These are phyloP conservation scores for Salix dunnii DNA, from an alignment of 345 rosid species.

Conservation along the genomic window DNA sequence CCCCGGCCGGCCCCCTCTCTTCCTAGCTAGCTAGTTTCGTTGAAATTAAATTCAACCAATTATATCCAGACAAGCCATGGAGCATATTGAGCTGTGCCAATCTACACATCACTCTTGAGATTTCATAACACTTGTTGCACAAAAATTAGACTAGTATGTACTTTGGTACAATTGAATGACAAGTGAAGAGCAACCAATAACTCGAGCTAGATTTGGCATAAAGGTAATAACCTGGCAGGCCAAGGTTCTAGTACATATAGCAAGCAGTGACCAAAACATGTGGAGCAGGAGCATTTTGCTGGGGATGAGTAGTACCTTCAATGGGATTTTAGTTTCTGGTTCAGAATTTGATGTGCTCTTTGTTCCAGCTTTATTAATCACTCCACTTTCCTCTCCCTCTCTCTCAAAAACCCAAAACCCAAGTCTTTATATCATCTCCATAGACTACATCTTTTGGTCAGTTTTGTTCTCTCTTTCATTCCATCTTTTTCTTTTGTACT, in stretches of 20 bases:
- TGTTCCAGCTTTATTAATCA: background rate
- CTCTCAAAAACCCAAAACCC: constrained; percentile 4
- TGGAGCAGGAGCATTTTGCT: constrained; percentile 12
- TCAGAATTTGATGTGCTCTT: constrained; percentile 21
- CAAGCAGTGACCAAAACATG: constrained; percentile 28
- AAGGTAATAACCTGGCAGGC: constrained; percentile 20
- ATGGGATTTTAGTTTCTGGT: constrained; percentile 21
- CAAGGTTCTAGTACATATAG: constrained; percentile 22
- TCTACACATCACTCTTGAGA: background rate
- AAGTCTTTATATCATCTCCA: constrained; percentile 12
- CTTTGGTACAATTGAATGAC: constrained; percentile 10
- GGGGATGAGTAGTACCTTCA: constrained; percentile 6
- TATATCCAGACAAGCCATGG: background rate
- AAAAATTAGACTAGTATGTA: constrained; percentile 10
- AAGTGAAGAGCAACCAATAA: constrained; percentile 17
- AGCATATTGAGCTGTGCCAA: constrained; percentile 5
- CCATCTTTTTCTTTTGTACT: background rate
- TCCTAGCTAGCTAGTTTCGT: background rate
- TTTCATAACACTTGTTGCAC: background rate
- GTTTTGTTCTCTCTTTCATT: constrained; percentile 11
- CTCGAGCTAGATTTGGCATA: constrained; percentile 26
- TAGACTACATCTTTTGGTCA: constrained; percentile 1
- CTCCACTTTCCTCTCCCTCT: background rate
- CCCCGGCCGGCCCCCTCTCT: background rate
- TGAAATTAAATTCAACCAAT: background rate